Base-by-base conservation (phyloP, 2,329 filamentous ascomycete genomes). In the Fusarium chaquense region DNA sequence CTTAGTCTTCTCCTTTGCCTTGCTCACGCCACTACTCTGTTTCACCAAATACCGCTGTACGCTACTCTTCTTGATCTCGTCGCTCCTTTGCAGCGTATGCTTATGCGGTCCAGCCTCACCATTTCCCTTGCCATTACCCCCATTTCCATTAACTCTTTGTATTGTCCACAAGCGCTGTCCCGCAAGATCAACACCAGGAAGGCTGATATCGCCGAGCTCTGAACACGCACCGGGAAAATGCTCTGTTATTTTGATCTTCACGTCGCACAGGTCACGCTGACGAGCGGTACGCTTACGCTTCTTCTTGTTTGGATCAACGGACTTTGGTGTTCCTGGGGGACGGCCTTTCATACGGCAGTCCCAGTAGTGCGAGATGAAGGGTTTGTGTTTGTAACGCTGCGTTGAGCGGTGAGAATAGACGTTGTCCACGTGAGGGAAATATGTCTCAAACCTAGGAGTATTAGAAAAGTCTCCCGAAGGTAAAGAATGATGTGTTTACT, bases 221-320 rank as follows among this genome's bases (percentile, higher is more conserved):
- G 82, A 74, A 20, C 80, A 77, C 2, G 81, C 78, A 77, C 85
- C 87, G 12, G 90, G 87, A 56, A 91, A 90, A 80, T 92, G 93
- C 78, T 94, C 92, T 4, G 91, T 93, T 63, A 94, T 93, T 78
- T 94, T 94, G 78, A 94, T 93, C 80, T 94, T 94, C 69, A 94
- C 92, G 78, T 94, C 91, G 77, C 92, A 95, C n/a, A 94, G 84
- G 79, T 94, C 91, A 15, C 91, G 85, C 78, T 92, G 89, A 43
- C 92, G 85, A n/a, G 90, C 90, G 36, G 86, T 89, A 28, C 92
- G 89, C 79, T 93, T 94, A 38, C 92, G 86, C 79, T 93, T 94
- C 84, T 93, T 94, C 82, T 93, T 94, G 77, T 89, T 90, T 0
- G 92, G 92, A 73, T 94, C 91, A 47, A 91, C 88, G 1, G 91